Conservation (phyloP, 176 grass and related monocot species). For the Rhynchospora tenuis region DNA sequence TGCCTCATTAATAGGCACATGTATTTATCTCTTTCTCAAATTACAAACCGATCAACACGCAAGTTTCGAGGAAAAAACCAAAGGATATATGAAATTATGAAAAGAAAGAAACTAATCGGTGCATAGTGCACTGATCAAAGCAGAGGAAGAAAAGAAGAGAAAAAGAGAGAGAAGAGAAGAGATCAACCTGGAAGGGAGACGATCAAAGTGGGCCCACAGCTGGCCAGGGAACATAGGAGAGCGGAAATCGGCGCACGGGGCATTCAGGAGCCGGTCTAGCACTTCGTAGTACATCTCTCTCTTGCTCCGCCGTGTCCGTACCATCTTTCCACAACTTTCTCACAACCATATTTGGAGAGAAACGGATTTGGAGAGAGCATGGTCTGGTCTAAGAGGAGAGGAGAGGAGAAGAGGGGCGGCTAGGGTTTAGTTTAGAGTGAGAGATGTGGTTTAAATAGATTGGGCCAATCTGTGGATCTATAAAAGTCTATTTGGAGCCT, state of each 20-base stretch:
- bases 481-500: too few species aligned
- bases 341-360: too few species aligned
- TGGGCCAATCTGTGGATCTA: too few species aligned
- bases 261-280: slow-evolving; percentile 11
- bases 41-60: neutral
- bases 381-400: too few species aligned
- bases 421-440: too few species aligned
- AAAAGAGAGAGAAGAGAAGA: neutral
- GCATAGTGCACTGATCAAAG: neutral
- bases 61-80: neutral
- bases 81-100: too few species aligned
- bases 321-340: neutral
- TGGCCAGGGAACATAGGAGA: neutral
- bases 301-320: slow-evolving; percentile 17
- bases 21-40: neutral
- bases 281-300: slow-evolving; percentile 18
- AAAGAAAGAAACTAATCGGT: neutral
- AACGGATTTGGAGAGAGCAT: too few species aligned
- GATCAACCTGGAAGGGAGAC: slow-evolving; percentile 24
- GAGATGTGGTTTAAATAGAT: too few species aligned
- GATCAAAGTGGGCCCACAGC: slow-evolving; percentile 24
- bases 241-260: slow-evolving; percentile 1
- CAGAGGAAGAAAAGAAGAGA: neutral
- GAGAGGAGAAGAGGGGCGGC: too few species aligned
- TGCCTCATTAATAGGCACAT: neutral